These are phyloP conservation scores for Diphasiastrum complanatum DNA, from an alignment of 83 land plant genomes.

Conservation along the genomic window DNA sequence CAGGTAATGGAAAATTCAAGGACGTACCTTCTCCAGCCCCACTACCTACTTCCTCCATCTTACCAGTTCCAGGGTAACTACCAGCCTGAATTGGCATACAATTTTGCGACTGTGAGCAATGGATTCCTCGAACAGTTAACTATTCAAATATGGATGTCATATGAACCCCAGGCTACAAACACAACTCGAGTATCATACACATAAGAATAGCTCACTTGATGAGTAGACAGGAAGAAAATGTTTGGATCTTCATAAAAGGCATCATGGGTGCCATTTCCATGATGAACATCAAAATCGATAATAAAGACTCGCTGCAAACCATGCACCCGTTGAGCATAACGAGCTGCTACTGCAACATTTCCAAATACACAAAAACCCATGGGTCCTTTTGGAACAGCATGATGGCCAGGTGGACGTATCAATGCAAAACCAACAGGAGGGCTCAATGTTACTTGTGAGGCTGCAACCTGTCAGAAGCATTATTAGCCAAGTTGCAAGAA, in stretches of 20 bases:
- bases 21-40: conserved; percentile 90
- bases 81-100: conserved; percentile 47
- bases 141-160: too few relatives aligned
- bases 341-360: conserved; percentile 90
- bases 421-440: conserved; percentile 93
- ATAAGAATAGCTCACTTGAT: conserved; percentile 54
- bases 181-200: too few relatives aligned
- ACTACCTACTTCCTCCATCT: conserved; percentile 62
- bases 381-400: conserved; percentile 86
- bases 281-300: conserved; percentile 96
- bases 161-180: too few relatives aligned
- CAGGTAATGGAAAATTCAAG: conserved; percentile 90
- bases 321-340: conserved; percentile 80
- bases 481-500: too few relatives aligned
- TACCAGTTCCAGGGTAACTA: conserved; percentile 97
- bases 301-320: conserved; percentile 72
- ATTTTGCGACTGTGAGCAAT: too few relatives aligned
- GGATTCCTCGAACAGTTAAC: too few relatives aligned
- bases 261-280: conserved; percentile 96
- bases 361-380: conserved; percentile 99
- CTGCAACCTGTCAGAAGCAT: conserved; percentile 52
- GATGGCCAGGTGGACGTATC: conserved; percentile 96
- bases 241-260: conserved; percentile 93
- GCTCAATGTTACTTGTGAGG: conserved; percentile 41
- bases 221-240: conserved; percentile 86